phyloP scores from a whole-genome alignment of 306 rosid genomes.

The Cicer bijugum region DNA sequence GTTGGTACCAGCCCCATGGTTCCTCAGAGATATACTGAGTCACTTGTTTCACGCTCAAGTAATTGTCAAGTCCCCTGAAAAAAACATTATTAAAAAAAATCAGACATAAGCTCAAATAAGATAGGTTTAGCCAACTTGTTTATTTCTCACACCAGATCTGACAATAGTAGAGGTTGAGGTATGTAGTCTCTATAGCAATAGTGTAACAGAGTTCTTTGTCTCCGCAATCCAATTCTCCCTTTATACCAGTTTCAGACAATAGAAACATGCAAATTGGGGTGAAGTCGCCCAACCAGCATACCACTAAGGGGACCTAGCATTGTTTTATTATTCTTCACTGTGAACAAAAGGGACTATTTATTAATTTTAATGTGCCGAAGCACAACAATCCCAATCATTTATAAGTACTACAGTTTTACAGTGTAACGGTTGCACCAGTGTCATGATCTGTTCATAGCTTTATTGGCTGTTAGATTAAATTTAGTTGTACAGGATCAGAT shows the following conservation, averaged over 20 bases:
- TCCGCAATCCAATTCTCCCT: background rate
- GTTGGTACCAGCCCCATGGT: conserved; percentile 92
- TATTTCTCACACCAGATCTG: conserved; percentile 25
- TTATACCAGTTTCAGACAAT: conserved; percentile 23
- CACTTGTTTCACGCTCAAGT: conserved; percentile 94
- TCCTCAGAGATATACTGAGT: conserved; percentile 78
- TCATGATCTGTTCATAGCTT: conserved; percentile 22
- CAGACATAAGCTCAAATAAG: conserved; percentile 28
- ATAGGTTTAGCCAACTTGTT: background rate
- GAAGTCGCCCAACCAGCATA: background rate
- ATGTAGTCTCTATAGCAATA: background rate
- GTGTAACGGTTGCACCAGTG: conserved; percentile 12
- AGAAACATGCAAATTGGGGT: conserved; percentile 9
- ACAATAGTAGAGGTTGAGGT: background rate
- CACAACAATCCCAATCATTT: background rate
- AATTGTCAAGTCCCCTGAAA: conserved; percentile 91
- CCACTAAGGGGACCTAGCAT: background rate
- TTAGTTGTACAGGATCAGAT: background rate
- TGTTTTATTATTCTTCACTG: background rate
- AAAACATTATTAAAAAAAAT: conserved; percentile 5
- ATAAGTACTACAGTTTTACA: conserved; percentile 15
- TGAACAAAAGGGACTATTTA: background rate
- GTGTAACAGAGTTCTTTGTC: conserved; percentile 8
- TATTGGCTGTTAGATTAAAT: conserved; percentile 15
- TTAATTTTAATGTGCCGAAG: background rate